Evolutionary conservation across 371 early-diverging fungal genomes (phyloP), one percentile per base, ranked within the genome.

Genomic region (Mortierella sp.): DNA sequence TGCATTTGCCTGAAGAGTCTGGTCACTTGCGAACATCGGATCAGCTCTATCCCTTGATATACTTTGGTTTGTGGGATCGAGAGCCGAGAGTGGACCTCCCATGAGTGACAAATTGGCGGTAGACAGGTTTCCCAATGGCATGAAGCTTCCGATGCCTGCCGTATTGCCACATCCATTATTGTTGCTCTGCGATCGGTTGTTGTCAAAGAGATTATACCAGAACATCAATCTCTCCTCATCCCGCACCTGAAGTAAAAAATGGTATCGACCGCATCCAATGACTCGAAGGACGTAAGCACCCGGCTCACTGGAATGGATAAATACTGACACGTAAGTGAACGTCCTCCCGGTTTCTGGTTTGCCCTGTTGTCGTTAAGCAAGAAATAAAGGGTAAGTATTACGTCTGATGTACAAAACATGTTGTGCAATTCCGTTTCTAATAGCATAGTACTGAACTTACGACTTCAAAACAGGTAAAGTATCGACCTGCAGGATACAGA

Each of bases 231-330:
- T 61, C 43, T 80, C 75, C 28, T 84, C 73, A 58, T 81, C 82
- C 3, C 82, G 83, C 0, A 87, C 72, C 52, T 87, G 88, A 21
- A 87, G 70, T 49, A 85, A 79, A 56, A 84, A 76, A 37, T 87
- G 86, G 47, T 69, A 79, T 56, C 79, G 76, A 2, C 86, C 81
- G 37, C 80, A 73, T 7, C 88, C 86, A 42, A 79, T 72, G n/a
- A 87, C 64, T 46, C 81, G 83, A 23, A 87, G 65, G 8, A 87
- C 83, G 54, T 84, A 87, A 11, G 82, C 75, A 21, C 84, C 84
- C 2, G 82, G 69, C 24, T 80, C 76, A 0, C 82, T 72, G 4
- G 86, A 82, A 44, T 84, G 59, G 14, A 86, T 76, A 1, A 76
- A 64, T 0, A 81, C 86, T 8, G 85, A 75, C 11, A 42, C 44